Percentiles rank a stretch among this genome's conserved stretches.
These are phyloP conservation scores for Podaxis mareebaensis DNA, from an alignment of 768 basidiomycete genomes.

Conservation along the genomic window DNA sequence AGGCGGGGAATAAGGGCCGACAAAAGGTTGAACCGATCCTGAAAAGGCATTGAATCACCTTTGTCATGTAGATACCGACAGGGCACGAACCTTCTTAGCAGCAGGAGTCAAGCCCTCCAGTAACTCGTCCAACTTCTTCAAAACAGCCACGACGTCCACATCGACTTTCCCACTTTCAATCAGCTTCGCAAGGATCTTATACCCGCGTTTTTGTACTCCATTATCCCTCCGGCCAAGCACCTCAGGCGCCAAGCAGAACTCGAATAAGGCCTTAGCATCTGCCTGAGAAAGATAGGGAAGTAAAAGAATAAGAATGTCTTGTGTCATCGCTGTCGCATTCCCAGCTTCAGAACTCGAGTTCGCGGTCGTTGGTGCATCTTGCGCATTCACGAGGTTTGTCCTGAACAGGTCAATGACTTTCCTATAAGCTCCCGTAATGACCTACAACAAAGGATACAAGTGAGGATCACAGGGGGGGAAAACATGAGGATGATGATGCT, in stretches of 20 bases:
- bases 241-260: constrained; percentile 62
- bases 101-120: constrained; percentile 71
- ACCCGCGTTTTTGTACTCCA: constrained; percentile 93
- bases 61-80: background rate
- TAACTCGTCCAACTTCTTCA: constrained; percentile 66
- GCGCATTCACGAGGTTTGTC: constrained; percentile 53
- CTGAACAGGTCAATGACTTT: constrained; percentile 77
- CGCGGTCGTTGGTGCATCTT: constrained; percentile 29
- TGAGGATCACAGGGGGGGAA: background rate
- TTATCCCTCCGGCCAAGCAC: constrained; percentile 80
- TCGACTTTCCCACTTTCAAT: constrained; percentile 62
- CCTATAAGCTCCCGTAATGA: constrained; percentile 50
- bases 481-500: constrained; percentile 17
- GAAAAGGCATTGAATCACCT: constrained; percentile 13
- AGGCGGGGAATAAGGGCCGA: constrained; percentile 66
- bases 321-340: constrained; percentile 61
- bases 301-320: constrained; percentile 85
- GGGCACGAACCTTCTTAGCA: constrained; percentile 74
- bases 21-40: constrained; percentile 86
- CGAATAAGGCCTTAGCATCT: constrained; percentile 67
- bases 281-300: constrained; percentile 67
- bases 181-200: constrained; percentile 80
- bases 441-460: background rate
- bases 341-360: constrained; percentile 38
- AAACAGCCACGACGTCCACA: constrained; percentile 54